Conservation (phyloP, 148 eudicot species). For the Rhododendron henanense region DNA sequence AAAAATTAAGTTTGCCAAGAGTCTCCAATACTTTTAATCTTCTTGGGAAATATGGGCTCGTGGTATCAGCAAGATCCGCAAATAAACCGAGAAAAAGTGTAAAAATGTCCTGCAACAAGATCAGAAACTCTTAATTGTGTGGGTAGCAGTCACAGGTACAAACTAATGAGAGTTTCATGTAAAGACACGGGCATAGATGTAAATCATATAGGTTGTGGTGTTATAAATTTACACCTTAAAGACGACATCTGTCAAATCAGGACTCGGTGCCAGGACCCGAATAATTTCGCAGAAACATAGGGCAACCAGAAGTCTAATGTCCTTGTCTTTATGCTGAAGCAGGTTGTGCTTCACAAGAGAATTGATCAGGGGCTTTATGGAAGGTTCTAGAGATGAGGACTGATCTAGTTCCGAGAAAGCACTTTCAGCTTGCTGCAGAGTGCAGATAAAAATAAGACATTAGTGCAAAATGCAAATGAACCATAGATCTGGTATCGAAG, state of each 20-base stretch:
- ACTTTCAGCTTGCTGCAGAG: constrained; percentile 68
- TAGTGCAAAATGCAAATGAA: not conserved
- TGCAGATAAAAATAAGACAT: constrained; percentile 23
- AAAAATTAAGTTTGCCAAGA: constrained; percentile 62
- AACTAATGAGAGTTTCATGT: not conserved
- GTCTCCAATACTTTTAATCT: constrained; percentile 72
- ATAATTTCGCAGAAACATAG: constrained; percentile 75
- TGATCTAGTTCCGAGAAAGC: constrained; percentile 58
- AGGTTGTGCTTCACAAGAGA: constrained; percentile 58
- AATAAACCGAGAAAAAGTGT: constrained; percentile 64
- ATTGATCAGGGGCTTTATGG: constrained; percentile 48
- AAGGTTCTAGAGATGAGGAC: constrained; percentile 34
- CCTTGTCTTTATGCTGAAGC: constrained; percentile 69
- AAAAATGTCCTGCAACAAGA: constrained; percentile 65
- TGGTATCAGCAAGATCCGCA: constrained; percentile 58
- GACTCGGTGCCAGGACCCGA: constrained; percentile 81
- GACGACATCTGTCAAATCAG: constrained; percentile 50
- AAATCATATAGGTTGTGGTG: not conserved
- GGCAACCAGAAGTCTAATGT: constrained; percentile 69
- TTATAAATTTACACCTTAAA: constrained; percentile 43
- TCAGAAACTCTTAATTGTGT: not conserved
- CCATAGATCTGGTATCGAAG: not conserved
- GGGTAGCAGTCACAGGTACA: not conserved
- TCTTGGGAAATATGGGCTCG: constrained; percentile 54
- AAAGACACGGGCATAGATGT: not conserved